These are phyloP conservation scores for Dillenia turbinata DNA, from an alignment of 164 flowering plant genomes.

Conservation along the genomic window DNA sequence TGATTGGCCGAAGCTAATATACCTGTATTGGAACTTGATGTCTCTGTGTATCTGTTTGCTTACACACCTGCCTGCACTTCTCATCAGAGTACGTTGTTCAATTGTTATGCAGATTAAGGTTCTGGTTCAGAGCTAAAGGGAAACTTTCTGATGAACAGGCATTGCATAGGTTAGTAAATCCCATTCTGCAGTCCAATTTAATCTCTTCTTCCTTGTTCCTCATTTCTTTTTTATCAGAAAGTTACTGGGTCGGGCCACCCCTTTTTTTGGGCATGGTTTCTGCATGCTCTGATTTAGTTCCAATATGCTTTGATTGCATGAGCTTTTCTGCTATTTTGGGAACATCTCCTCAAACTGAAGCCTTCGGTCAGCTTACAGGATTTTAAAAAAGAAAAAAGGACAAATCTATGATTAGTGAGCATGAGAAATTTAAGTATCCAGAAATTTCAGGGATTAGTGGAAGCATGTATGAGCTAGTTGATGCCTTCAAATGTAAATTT, in stretches of 20 bases:
- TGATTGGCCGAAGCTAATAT: background rate
- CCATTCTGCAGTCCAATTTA: background rate
- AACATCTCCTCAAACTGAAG: too few species aligned
- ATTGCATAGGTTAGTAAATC: slow-evolving; percentile 67
- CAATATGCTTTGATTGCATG: too few species aligned
- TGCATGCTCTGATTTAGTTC: too few species aligned
- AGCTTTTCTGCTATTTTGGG: too few species aligned
- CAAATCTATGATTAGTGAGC: too few species aligned
- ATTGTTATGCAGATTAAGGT: slow-evolving; percentile 50
- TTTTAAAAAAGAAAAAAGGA: too few species aligned
- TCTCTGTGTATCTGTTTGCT: background rate
- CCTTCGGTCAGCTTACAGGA: too few species aligned
- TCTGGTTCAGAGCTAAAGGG: slow-evolving; percentile 91
- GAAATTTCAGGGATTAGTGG: too few species aligned
- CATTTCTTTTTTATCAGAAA: background rate
- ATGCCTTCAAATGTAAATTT: too few species aligned
- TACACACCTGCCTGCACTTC: background rate
- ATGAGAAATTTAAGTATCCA: too few species aligned
- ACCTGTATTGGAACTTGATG: background rate
- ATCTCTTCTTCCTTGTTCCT: background rate
- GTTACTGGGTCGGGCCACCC: background rate
- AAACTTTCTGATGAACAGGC: slow-evolving; percentile 93
- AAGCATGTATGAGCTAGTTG: too few species aligned
- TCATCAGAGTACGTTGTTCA: slow-evolving; percentile 5
- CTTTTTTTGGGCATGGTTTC: too few species aligned